Base-by-base conservation (phyloP, 2,329 filamentous ascomycete genomes). In the Aphanocladium album region DNA sequence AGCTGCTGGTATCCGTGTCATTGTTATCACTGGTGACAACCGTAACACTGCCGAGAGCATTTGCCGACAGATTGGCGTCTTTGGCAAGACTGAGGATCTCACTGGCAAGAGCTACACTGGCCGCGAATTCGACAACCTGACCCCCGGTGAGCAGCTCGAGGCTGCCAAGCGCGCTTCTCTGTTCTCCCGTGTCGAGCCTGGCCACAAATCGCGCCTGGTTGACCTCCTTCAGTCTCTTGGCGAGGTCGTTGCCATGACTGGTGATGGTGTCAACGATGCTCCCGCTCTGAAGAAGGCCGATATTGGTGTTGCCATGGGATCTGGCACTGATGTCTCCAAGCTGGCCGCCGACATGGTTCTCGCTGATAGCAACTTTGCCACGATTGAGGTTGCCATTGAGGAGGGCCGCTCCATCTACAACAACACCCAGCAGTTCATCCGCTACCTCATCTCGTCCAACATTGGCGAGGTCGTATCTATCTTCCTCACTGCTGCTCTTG, bases 351-450 rank as follows among this genome's bases (percentile, higher is more conserved):
- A 99, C 74, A 99, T 99, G 95, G 93, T 99, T 56, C 88, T 99
- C 56, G 91, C 93, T 27, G 96, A 99, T 77, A 92, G 97, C 78
- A 99, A 99, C 81, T 99, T 99, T 75, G 95, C 95, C 64, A 99
- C 95, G 3, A 99, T 99, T 67, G 91, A 96, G 74, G 83, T 91
- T 60, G 95, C 95, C 54, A 93, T 99, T 65, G 95, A 99, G 74
- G 95, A 99, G 77, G 95, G 95, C 58, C 89, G 95, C 64, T 93
- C 93, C 65, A 99, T 99, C 77, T 99, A 97, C 84, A 98, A 95
- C 87, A 99, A 99, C 82, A 99, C 95, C 6, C 95, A 99, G 74
- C 95, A 99, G 74, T 99, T 99, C 77, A 99, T 99, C 77, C 91
- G 96, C 54, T 99, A 99, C 75, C 84, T 99, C 63, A 99, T 99